Conservation (phyloP, 2,329 filamentous ascomycete genomes). For the Pseudogymnoascus sp. region DNA sequence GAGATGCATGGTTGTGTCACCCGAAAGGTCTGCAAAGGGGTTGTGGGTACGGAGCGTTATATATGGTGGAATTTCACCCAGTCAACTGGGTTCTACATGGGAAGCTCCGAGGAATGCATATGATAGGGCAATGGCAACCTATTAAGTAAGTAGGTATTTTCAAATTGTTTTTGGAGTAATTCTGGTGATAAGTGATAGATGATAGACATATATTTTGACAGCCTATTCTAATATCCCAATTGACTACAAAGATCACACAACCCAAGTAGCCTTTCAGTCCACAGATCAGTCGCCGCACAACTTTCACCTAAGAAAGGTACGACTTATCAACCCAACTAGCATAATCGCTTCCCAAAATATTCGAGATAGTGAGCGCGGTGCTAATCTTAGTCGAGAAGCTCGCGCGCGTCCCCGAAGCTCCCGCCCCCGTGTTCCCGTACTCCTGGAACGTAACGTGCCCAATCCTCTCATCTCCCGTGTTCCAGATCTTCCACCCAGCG, state of each 20-base stretch:
- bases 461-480: slow-evolving; percentile 33
- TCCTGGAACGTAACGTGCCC: slow-evolving; percentile 44
- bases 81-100: neutral
- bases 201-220: neutral
- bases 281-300: neutral
- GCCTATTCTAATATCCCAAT: neutral
- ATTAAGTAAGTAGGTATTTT: neutral
- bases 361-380: slow-evolving; percentile 35
- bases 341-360: slow-evolving; percentile 38
- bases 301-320: slow-evolving; percentile 28
- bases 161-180: neutral
- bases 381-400: slow-evolving; percentile 37
- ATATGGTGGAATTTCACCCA: neutral
- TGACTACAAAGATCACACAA: neutral
- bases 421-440: slow-evolving; percentile 44
- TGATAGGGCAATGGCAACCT: neutral
- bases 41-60: neutral
- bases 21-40: neutral
- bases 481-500: slow-evolving; percentile 45
- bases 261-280: neutral
- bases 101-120: neutral
- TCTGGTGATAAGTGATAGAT: neutral
- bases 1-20: neutral
- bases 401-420: slow-evolving; percentile 41
- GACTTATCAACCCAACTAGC: slow-evolving; percentile 36